phyloP scores from a whole-genome alignment of 495 filamentous ascomycete genomes.

The Aspergillus taichungensis region DNA sequence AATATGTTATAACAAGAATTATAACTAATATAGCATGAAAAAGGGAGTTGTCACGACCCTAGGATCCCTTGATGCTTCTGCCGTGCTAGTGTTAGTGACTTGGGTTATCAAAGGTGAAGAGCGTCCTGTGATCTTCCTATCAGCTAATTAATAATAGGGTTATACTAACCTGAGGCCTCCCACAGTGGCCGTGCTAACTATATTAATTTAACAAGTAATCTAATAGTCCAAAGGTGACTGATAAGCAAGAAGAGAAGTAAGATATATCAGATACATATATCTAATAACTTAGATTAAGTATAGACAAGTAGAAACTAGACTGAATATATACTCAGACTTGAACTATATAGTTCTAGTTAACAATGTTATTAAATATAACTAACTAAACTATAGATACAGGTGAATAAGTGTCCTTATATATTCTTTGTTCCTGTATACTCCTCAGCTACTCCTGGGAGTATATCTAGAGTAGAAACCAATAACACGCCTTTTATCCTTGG shows the following conservation, averaged over 20 bases:
- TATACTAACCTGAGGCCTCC: background rate
- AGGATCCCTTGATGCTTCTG: too few species aligned
- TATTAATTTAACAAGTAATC: background rate
- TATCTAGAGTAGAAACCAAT: background rate
- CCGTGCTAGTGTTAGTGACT: too few species aligned
- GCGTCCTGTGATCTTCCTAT: too few species aligned
- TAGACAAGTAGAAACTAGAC: background rate
- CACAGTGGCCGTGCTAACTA: background rate
- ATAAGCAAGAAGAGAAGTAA: too few species aligned
- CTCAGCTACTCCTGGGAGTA: too few species aligned
- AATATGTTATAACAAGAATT: too few species aligned
- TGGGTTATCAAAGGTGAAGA: too few species aligned
- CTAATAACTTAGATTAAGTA: conserved; percentile 1
- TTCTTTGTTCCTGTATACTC: background rate
- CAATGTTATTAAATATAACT: background rate
- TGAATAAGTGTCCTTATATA: background rate
- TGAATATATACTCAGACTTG: background rate
- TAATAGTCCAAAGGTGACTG: background rate
- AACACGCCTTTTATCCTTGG: too few species aligned
- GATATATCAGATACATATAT: background rate
- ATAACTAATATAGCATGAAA: too few species aligned
- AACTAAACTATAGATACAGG: background rate
- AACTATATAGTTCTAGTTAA: conserved; percentile 1
- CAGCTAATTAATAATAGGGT: background rate
- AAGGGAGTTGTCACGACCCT: too few species aligned